These are phyloP conservation scores for Suillus subaureus DNA, from an alignment of 768 basidiomycete genomes.

Conservation along the genomic window DNA sequence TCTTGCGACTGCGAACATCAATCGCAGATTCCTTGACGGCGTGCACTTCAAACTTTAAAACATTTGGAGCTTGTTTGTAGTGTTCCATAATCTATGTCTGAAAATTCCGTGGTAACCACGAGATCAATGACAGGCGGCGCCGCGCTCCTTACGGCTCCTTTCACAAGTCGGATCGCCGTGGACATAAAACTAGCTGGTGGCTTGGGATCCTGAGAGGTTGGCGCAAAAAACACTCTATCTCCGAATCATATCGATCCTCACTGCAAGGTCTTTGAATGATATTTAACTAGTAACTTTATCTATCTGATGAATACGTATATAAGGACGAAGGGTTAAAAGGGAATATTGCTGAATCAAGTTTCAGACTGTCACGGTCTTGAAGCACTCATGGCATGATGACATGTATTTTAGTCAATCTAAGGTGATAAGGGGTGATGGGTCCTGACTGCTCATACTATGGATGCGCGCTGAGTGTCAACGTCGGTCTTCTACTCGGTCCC, in stretches of 20 bases:
- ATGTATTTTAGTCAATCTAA: background rate
- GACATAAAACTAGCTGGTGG: background rate
- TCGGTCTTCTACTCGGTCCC: slow-evolving; percentile 23
- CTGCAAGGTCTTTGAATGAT: background rate
- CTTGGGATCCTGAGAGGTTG: no score
- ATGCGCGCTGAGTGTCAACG: background rate
- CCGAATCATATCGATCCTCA: background rate
- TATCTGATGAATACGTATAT: background rate
- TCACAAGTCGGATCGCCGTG: slow-evolving; percentile 3
- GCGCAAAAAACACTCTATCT: background rate
- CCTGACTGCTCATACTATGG: background rate
- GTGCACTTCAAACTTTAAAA: slow-evolving; percentile 9
- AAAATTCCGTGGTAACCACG: slow-evolving; percentile 9
- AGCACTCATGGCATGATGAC: background rate
- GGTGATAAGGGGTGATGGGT: background rate
- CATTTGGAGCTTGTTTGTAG: background rate
- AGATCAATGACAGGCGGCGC: slow-evolving; percentile 4
- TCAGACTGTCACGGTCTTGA: no score
- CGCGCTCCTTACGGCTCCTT: slow-evolving; percentile 1
- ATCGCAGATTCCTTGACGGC: slow-evolving; percentile 5
- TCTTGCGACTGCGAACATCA: slow-evolving; percentile 4
- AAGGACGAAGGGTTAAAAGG: background rate
- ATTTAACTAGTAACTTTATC: background rate
- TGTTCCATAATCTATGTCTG: slow-evolving; percentile 7
- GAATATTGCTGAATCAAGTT: no score